Conservation (phyloP, 2,329 filamentous ascomycete genomes). For the Colletotrichum sp. region DNA sequence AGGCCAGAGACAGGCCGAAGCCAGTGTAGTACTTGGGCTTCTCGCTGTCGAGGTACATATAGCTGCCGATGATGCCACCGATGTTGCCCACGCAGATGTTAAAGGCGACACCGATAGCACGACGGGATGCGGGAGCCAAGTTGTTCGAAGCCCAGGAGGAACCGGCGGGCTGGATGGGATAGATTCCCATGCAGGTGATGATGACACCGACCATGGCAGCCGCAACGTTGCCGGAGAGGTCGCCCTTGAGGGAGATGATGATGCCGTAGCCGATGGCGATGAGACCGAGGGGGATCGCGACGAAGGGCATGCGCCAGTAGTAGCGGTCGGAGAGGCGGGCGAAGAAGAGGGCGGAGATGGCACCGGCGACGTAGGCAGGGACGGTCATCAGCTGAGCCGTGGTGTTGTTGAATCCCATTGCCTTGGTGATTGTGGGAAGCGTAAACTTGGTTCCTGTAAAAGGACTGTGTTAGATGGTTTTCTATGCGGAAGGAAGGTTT, state of each 20-base stretch:
- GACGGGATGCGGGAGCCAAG: slow-evolving; percentile 47
- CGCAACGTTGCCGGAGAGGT: slow-evolving; percentile 42
- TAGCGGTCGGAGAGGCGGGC: slow-evolving; percentile 73
- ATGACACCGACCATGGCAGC: slow-evolving; percentile 73
- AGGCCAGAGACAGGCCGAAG: slow-evolving; percentile 35
- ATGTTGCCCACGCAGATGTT: slow-evolving; percentile 43
- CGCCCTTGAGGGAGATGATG: slow-evolving; percentile 64
- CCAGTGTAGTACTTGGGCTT: slow-evolving; percentile 38
- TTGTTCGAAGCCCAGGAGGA: slow-evolving; percentile 76
- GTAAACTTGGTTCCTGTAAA: slow-evolving; percentile 32
- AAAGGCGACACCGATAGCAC: slow-evolving; percentile 42
- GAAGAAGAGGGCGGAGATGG: slow-evolving; percentile 65
- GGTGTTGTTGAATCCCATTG: slow-evolving; percentile 25
- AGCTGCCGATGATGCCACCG: slow-evolving; percentile 45
- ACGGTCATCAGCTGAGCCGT: slow-evolving; percentile 57
- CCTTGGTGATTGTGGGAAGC: slow-evolving; percentile 25
- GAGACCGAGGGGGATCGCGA: slow-evolving; percentile 63
- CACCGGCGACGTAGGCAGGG: slow-evolving; percentile 65
- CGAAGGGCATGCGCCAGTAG: slow-evolving; percentile 67
- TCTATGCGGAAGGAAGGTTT: neutral
- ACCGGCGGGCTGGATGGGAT: slow-evolving; percentile 67
- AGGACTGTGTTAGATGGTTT: neutral
- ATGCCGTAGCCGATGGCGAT: slow-evolving; percentile 65
- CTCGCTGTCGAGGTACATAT: slow-evolving; percentile 40
- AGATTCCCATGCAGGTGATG: slow-evolving; percentile 72